Evolutionary conservation across 257 asterid species (phyloP).

Genomic region (Linaria vulgaris): DNA sequence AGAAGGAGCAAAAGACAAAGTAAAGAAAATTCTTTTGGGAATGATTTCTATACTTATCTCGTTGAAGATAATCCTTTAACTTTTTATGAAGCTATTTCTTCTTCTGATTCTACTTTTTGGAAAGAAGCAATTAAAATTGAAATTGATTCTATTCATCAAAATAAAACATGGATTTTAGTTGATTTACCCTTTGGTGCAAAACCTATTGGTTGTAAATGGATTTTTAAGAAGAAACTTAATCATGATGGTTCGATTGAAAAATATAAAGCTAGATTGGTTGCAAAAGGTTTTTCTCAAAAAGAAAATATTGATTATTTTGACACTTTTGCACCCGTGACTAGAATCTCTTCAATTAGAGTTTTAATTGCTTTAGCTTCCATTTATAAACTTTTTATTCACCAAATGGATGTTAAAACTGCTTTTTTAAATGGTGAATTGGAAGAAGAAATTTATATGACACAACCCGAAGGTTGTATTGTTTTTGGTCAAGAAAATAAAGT

Average conservation of each 20-base stretch:
- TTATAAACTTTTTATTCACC: background rate
- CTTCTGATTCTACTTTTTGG: background rate
- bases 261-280: background rate
- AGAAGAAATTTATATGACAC: background rate
- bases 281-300: background rate
- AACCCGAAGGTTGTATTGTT: background rate
- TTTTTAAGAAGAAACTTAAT: background rate
- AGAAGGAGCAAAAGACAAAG: background rate
- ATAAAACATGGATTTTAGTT: background rate
- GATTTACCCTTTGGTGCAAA: background rate
- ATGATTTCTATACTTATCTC: background rate
- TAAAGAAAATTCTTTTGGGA: background rate
- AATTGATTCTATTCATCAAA: background rate
- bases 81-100: background rate
- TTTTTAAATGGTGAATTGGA: background rate
- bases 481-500: background rate
- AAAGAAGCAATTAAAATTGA: too few relatives aligned
- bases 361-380: background rate
- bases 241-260: background rate
- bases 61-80: background rate
- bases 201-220: background rate
- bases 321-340: background rate
- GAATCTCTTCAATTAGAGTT: background rate
- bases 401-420: constrained; percentile 2
- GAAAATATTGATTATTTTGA: background rate